Conservation (phyloP, 2,329 filamentous ascomycete genomes). For the Chlorencoelia australis region DNA sequence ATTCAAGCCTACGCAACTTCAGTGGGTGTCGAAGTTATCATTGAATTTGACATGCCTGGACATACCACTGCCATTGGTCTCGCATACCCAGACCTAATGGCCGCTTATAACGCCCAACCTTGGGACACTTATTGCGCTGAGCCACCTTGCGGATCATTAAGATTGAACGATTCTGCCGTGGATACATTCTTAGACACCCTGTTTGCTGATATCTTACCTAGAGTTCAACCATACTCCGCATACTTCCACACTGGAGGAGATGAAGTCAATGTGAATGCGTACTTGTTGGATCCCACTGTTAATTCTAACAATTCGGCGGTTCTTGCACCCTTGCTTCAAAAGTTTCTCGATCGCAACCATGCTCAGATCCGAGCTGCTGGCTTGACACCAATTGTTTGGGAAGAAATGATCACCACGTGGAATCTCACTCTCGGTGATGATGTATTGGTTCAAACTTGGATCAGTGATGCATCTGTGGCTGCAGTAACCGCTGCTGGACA, state of each 20-base stretch:
- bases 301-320: slow-evolving; percentile 53
- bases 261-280: slow-evolving; percentile 71
- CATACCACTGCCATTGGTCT: slow-evolving; percentile 61
- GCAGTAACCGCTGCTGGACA: slow-evolving; percentile 52
- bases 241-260: slow-evolving; percentile 86
- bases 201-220: slow-evolving; percentile 67
- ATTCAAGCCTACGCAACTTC: slow-evolving; percentile 63
- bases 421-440: slow-evolving; percentile 62
- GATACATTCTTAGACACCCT: slow-evolving; percentile 61
- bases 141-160: slow-evolving; percentile 60
- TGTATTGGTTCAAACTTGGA: slow-evolving; percentile 73
- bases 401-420: slow-evolving; percentile 75
- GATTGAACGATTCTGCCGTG: slow-evolving; percentile 63
- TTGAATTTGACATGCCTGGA: slow-evolving; percentile 75
- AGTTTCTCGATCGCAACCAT: slow-evolving; percentile 64
- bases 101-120: slow-evolving; percentile 48
- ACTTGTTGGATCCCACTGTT: slow-evolving; percentile 63
- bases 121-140: slow-evolving; percentile 51
- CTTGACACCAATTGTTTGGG: slow-evolving; percentile 72
- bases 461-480: slow-evolving; percentile 49
- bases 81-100: slow-evolving; percentile 61
- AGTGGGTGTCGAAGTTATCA: slow-evolving; percentile 59
- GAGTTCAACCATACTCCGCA: slow-evolving; percentile 55
- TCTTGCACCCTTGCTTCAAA: slow-evolving; percentile 66
- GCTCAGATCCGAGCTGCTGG: slow-evolving; percentile 51